phyloP scores from a whole-genome alignment of 2,329 filamentous ascomycete species.

The Stachybotrys elegans region DNA sequence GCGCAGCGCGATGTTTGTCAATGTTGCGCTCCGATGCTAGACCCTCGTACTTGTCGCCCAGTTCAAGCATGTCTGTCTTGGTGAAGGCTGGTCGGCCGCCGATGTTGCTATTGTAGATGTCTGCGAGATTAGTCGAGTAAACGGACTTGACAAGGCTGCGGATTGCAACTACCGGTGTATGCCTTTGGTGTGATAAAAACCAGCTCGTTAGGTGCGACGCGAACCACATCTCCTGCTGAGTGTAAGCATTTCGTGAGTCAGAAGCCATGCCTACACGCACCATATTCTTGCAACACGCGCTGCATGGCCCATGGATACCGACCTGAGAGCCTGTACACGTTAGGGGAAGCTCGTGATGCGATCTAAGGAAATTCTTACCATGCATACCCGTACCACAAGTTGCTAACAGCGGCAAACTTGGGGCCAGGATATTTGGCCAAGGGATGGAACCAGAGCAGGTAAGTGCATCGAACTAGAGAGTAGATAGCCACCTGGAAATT shows the following conservation, averaged over 20 bases:
- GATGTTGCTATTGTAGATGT: not conserved
- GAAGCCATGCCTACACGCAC: not conserved
- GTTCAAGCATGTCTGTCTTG: not conserved
- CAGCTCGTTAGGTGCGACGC: slow-evolving; percentile 1
- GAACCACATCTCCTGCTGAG: not conserved
- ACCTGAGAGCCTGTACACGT: not conserved
- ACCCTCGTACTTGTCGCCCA: not conserved
- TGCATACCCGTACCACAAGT: not conserved
- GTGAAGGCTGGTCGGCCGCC: not conserved
- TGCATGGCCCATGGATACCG: not conserved
- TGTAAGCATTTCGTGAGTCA: not conserved
- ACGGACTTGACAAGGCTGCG: not conserved
- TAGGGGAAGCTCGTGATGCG: not conserved
- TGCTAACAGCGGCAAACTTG: not conserved
- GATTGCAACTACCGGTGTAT: not conserved
- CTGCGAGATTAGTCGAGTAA: not conserved
- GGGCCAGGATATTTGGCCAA: not conserved
- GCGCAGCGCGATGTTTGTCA: slow-evolving; percentile 6
- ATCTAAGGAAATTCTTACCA: not conserved
- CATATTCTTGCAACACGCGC: not conserved
- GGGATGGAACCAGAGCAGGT: not conserved
- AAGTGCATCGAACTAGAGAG: not conserved
- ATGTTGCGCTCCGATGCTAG: not conserved
- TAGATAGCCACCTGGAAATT: not conserved
- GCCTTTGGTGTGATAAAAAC: slow-evolving; percentile 1